Percentiles rank a stretch among this genome's conserved stretches.
These are phyloP conservation scores for Leccinum subgranulosum DNA, from an alignment of 768 basidiomycete genomes.

Conservation along the genomic window DNA sequence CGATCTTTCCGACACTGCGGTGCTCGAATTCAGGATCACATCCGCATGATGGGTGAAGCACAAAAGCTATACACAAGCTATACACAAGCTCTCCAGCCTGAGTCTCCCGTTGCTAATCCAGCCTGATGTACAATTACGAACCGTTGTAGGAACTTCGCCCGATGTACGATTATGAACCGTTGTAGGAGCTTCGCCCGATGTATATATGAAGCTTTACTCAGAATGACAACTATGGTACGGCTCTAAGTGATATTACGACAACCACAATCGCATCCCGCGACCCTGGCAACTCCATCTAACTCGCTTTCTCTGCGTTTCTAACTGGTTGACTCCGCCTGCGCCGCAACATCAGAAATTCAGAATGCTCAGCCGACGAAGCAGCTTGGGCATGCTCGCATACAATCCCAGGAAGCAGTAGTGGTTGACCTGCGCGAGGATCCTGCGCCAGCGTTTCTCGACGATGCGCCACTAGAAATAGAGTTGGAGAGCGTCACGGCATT, in stretches of 20 bases:
- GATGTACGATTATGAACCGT: neutral
- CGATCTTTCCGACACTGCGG: neutral
- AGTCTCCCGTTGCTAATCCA: neutral
- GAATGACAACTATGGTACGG: neutral
- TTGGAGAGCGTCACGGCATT: slow-evolving; percentile 17
- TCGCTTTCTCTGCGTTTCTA: neutral
- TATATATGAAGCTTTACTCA: neutral
- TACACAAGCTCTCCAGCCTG: neutral
- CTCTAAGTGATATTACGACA: neutral
- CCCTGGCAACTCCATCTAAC: neutral
- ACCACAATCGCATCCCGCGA: neutral
- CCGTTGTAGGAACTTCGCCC: neutral
- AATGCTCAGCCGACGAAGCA: slow-evolving; percentile 28
- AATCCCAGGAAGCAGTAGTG: neutral
- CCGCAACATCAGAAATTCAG: slow-evolving; percentile 26
- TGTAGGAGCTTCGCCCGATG: neutral
- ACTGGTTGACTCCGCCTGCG: slow-evolving; percentile 23
- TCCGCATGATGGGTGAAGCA: neutral
- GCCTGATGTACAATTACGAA: neutral
- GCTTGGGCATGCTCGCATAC: slow-evolving; percentile 17
- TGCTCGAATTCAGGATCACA: neutral
- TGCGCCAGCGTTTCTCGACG: neutral
- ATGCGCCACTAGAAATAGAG: slow-evolving; percentile 1
- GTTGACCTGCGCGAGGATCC: no score
- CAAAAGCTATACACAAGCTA: neutral